Evolutionary conservation across 2,329 filamentous ascomycete species (phyloP).

Genomic region (Trichoderma gracile): DNA sequence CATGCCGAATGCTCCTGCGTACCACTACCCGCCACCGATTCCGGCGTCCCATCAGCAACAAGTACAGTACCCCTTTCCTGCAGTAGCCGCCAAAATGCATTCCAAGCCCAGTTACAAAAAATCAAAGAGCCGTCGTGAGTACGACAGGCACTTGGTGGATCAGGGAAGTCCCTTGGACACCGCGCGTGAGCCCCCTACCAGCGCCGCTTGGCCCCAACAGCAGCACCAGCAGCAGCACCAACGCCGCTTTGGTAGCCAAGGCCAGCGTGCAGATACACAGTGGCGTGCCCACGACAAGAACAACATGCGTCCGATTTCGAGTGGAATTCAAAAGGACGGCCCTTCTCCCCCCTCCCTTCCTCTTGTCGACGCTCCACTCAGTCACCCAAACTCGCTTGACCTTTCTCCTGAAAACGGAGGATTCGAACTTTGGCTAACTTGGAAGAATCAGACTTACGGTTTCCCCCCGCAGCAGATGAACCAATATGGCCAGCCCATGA

Average conservation of each 20-base stretch:
- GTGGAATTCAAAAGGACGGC: constrained; percentile 27
- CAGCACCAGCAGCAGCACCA: constrained; percentile 34
- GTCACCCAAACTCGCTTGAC: constrained; percentile 48
- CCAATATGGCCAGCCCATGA: constrained; percentile 41
- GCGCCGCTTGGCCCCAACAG: constrained; percentile 39
- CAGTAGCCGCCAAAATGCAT: constrained; percentile 38
- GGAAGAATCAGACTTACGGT: constrained; percentile 65
- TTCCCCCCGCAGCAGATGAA: constrained; percentile 50
- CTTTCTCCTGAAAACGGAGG: constrained; percentile 68
- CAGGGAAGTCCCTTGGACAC: constrained; percentile 42
- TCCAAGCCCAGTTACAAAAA: constrained; percentile 49
- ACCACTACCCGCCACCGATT: constrained; percentile 60
- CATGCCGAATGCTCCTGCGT: constrained; percentile 63
- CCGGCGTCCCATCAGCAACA: constrained; percentile 59
- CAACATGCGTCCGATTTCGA: constrained; percentile 31
- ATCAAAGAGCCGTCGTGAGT: constrained; percentile 48
- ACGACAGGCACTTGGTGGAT: constrained; percentile 47
- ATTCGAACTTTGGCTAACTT: constrained; percentile 73
- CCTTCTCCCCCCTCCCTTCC: constrained; percentile 16
- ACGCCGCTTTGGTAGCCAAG: constrained; percentile 41
- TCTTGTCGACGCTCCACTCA: constrained; percentile 21
- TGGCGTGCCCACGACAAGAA: constrained; percentile 34
- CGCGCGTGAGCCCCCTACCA: constrained; percentile 39
- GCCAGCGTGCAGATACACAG: constrained; percentile 47
- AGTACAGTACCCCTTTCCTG: constrained; percentile 55